Conservation (phyloP, 257 asterid genomes). For the Solanum etuberosum region DNA sequence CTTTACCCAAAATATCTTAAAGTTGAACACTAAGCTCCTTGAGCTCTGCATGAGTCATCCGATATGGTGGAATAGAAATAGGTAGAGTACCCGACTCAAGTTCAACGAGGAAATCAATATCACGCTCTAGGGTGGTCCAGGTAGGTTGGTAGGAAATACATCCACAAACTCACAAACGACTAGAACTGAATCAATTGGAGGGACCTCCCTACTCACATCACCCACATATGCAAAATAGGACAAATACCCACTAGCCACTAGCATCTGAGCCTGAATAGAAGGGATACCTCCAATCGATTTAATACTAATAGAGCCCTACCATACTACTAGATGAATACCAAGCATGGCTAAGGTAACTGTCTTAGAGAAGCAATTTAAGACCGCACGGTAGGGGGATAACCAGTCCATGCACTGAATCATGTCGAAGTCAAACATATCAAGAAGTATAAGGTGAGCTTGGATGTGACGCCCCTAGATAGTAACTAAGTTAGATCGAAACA, state of each 20-base stretch:
- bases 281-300: neutral
- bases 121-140: neutral
- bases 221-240: neutral
- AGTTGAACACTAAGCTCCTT: no score
- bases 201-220: neutral
- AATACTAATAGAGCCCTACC: neutral
- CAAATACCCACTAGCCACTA: neutral
- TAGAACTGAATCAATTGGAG: neutral
- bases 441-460: neutral
- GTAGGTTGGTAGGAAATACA: neutral
- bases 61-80: neutral
- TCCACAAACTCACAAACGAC: neutral
- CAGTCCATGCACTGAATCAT: neutral
- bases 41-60: neutral
- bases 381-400: neutral
- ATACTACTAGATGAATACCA: neutral
- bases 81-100: neutral
- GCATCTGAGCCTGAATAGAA: neutral
- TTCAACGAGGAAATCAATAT: neutral
- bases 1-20: no score
- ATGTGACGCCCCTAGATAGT: neutral
- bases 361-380: neutral
- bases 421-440: neutral
- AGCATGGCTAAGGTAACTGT: neutral
- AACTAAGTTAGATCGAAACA: neutral